Conservation (phyloP, 306 rosid species). For the Vigna unguiculata region DNA sequence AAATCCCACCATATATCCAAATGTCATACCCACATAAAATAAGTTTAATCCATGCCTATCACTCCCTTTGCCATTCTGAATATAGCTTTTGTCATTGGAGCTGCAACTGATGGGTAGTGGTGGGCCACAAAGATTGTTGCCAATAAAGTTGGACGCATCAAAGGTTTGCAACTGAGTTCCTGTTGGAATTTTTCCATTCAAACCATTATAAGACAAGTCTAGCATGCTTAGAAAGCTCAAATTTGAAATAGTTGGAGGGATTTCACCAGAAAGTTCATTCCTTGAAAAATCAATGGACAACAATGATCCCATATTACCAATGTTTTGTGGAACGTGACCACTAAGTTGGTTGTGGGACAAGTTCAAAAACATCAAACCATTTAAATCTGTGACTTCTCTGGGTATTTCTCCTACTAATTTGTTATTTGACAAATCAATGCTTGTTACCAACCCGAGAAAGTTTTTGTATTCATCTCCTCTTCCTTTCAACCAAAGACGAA, state of each 20-base stretch:
- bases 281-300: conserved; percentile 41
- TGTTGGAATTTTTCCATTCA: conserved; percentile 43
- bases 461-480: neutral
- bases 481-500: neutral
- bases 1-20: conserved; percentile 41
- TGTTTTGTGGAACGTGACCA: conserved; percentile 36
- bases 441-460: neutral
- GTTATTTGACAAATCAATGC: neutral
- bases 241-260: conserved; percentile 34
- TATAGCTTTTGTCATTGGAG: neutral
- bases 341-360: conserved; percentile 43
- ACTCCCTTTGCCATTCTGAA: neutral
- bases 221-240: conserved; percentile 33
- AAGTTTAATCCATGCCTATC: neutral
- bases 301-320: conserved; percentile 38
- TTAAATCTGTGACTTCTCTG: neutral
- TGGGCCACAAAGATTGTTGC: conserved; percentile 39
- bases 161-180: conserved; percentile 49
- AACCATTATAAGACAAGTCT: conserved; percentile 46
- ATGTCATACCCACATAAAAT: conserved; percentile 12
- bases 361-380: conserved; percentile 28
- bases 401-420: conserved; percentile 12
- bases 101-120: conserved; percentile 7
- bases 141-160: conserved; percentile 38
- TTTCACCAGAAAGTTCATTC: conserved; percentile 45